These are phyloP conservation scores for Spiromastix sp. DNA, from an alignment of 2,329 filamentous ascomycete genomes.

Conservation along the genomic window DNA sequence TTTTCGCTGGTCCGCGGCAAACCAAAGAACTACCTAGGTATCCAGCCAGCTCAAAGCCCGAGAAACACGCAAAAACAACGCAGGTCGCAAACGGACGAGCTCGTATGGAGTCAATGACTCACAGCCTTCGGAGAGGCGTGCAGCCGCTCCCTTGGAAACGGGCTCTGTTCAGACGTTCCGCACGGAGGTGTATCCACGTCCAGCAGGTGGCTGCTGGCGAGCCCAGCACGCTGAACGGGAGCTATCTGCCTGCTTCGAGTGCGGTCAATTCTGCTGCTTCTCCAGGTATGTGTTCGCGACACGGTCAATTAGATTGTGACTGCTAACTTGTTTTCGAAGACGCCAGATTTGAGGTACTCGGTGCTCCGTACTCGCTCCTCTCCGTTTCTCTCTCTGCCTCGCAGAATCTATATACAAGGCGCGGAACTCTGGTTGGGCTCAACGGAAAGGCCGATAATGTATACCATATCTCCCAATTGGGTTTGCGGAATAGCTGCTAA, in stretches of 20 bases:
- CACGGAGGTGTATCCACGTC: slow-evolving; percentile 32
- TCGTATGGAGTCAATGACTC: slow-evolving; percentile 22
- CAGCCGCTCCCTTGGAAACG: slow-evolving; percentile 24
- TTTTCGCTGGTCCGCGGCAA: slow-evolving; percentile 1
- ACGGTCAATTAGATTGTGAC: not conserved
- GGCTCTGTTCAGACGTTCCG: slow-evolving; percentile 21
- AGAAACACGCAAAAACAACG: not conserved
- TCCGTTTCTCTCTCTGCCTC: slow-evolving; percentile 89
- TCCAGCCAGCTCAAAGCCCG: too few species aligned
- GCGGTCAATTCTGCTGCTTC: slow-evolving; percentile 31
- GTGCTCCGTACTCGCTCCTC: slow-evolving; percentile 83
- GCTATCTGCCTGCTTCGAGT: slow-evolving; percentile 25
- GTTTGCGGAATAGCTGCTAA: not conserved
- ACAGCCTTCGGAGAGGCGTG: slow-evolving; percentile 25
- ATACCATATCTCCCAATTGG: slow-evolving; percentile 17
- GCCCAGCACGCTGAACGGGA: slow-evolving; percentile 25
- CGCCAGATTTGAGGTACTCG: slow-evolving; percentile 88
- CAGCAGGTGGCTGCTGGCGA: slow-evolving; percentile 33
- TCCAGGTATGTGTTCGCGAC: slow-evolving; percentile 23
- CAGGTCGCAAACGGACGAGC: slow-evolving; percentile 1
- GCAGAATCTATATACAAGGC: slow-evolving; percentile 82
- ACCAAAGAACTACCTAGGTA: too few species aligned
- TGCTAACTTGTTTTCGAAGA: slow-evolving; percentile 44
- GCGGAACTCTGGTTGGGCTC: slow-evolving; percentile 81
- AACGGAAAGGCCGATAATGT: slow-evolving; percentile 88